These are phyloP conservation scores for Fraxinus anomala DNA, from an alignment of 257 asterid genomes.

Conservation along the genomic window DNA sequence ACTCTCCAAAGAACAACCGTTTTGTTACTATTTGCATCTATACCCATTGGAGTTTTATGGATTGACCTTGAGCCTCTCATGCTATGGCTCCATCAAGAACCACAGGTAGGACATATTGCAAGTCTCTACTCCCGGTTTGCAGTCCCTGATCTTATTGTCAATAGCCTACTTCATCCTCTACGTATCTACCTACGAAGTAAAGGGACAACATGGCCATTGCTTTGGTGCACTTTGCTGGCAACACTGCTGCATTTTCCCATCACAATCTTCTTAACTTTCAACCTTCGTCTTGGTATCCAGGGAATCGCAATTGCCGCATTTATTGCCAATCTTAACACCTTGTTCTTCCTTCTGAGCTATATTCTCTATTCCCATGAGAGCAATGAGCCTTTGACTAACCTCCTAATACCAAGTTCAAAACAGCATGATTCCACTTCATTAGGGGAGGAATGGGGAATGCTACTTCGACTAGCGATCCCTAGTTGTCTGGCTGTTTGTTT, in stretches of 20 bases:
- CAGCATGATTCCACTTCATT: conserved; percentile 43
- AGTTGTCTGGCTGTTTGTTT: conserved; percentile 83
- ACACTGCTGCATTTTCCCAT: conserved; percentile 72
- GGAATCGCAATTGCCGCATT: conserved; percentile 76
- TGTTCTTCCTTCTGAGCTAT: conserved; percentile 60
- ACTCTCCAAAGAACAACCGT: conserved; percentile 69
- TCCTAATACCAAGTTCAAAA: conserved; percentile 36
- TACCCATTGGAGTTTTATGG: conserved; percentile 82
- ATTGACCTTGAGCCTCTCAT: conserved; percentile 72
- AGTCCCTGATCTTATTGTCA: conserved; percentile 80
- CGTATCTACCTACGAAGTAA: conserved; percentile 82
- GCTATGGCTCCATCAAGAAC: conserved; percentile 81
- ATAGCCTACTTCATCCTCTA: conserved; percentile 78
- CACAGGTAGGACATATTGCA: conserved; percentile 63
- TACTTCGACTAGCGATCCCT: conserved; percentile 67
- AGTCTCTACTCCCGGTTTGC: conserved; percentile 68
- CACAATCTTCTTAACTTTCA: conserved; percentile 70
- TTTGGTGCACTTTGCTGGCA: conserved; percentile 73
- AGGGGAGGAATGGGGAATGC: conserved; percentile 68
- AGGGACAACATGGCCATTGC: conserved; percentile 83
- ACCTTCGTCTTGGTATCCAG: conserved; percentile 62
- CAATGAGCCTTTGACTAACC: conserved; percentile 13
- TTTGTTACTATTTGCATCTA: conserved; percentile 63
- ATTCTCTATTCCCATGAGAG: conserved; percentile 38
- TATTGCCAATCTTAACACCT: conserved; percentile 55